phyloP scores from a whole-genome alignment of 768 basidiomycete species.

The Cubamyces sp. region DNA sequence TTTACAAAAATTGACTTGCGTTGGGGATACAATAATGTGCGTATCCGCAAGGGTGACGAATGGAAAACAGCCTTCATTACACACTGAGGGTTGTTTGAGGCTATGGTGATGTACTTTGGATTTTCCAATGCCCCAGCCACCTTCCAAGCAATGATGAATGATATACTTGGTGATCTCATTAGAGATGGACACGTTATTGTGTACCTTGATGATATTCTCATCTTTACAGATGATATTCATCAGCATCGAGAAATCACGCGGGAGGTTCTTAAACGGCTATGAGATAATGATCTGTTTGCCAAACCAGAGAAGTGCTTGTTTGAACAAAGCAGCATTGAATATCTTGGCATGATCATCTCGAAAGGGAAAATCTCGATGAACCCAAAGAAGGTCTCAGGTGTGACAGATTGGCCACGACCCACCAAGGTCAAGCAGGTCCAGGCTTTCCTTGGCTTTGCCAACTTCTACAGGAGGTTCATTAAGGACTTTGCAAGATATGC shows the following conservation, averaged over 20 bases:
- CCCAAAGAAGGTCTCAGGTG: conserved; percentile 35
- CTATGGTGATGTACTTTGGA: conserved; percentile 43
- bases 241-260: conserved; percentile 26
- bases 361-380: conserved; percentile 36
- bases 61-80: conserved; percentile 47
- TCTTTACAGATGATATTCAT: conserved; percentile 23
- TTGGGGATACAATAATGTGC: conserved; percentile 39
- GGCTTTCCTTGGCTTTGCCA: conserved; percentile 35
- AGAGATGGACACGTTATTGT: conserved; percentile 41
- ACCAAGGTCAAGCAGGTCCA: conserved; percentile 26
- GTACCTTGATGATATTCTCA: conserved; percentile 48
- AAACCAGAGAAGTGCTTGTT: conserved; percentile 45
- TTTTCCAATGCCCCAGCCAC: conserved; percentile 41
- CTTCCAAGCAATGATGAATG: conserved; percentile 42
- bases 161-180: conserved; percentile 39
- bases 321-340: conserved; percentile 31
- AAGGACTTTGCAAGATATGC: conserved; percentile 33
- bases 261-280: conserved; percentile 34
- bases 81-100: conserved; percentile 43
- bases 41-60: conserved; percentile 45
- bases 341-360: conserved; percentile 38
- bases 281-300: conserved; percentile 39
- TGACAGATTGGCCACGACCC: conserved; percentile 37
- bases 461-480: conserved; percentile 40
- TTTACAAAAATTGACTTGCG: conserved; percentile 38